phyloP scores from a whole-genome alignment of 176 grass and related monocot species.

The Tillandsia leiboldiana region DNA sequence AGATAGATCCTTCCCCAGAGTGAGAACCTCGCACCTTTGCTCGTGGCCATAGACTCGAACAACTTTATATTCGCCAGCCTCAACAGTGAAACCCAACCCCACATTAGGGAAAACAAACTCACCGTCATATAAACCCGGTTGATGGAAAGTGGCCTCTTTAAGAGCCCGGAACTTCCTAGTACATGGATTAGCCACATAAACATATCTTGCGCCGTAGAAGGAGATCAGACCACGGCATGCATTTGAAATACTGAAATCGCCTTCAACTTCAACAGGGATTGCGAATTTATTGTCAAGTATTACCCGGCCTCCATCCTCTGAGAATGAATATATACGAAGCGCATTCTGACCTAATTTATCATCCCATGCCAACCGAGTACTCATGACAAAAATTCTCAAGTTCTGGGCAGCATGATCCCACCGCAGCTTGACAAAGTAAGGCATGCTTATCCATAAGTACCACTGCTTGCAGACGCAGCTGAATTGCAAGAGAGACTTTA shows the following conservation, averaged over 20 bases:
- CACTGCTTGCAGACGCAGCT: neutral
- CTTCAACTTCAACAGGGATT: neutral
- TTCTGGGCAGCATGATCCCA: neutral
- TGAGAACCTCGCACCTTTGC: neutral
- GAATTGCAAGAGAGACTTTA: neutral
- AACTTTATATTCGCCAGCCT: neutral
- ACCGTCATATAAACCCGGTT: neutral
- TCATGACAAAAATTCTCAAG: neutral
- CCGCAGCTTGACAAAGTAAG: neutral
- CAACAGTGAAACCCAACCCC: neutral
- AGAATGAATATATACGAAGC: neutral
- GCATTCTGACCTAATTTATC: neutral
- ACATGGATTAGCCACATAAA: neutral
- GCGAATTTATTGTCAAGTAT: neutral
- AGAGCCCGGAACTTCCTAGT: neutral
- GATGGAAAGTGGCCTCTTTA: neutral
- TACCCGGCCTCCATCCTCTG: neutral
- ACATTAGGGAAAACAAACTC: neutral
- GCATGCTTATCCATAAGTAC: neutral
- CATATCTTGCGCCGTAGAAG: neutral
- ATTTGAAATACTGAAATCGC: neutral
- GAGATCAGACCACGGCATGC: neutral
- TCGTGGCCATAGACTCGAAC: neutral
- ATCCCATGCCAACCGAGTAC: neutral
- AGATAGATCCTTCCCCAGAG: neutral